These are phyloP conservation scores for Voacanga thouarsii DNA, from an alignment of 257 asterid genomes.

Conservation along the genomic window DNA sequence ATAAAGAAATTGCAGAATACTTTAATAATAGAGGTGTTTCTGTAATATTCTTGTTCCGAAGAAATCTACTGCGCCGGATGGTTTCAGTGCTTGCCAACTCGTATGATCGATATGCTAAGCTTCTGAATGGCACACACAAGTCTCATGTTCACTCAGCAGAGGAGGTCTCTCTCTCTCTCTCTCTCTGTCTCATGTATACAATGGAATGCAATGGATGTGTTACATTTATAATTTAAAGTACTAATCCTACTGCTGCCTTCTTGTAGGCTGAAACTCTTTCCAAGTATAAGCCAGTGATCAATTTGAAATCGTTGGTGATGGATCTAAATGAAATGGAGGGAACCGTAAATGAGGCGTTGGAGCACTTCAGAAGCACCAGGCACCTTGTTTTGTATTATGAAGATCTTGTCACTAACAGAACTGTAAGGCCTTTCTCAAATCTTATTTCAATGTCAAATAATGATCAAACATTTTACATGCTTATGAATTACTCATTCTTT, in stretches of 20 bases:
- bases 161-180: conserved; percentile 28
- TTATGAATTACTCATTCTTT: conserved; percentile 5
- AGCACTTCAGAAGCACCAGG: conserved; percentile 61
- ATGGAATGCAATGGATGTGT: background rate
- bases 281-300: conserved; percentile 65
- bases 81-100: conserved; percentile 43
- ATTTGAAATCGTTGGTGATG: conserved; percentile 44
- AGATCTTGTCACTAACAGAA: conserved; percentile 69
- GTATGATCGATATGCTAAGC: conserved; percentile 34
- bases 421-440: conserved; percentile 42
- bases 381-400: conserved; percentile 77
- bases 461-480: background rate
- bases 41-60: conserved; percentile 39
- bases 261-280: conserved; percentile 77
- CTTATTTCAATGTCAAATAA: background rate
- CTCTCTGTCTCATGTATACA: background rate
- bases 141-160: conserved; percentile 41
- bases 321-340: conserved; percentile 68
- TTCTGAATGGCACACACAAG: conserved; percentile 44
- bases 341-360: conserved; percentile 46
- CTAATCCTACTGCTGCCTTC: conserved; percentile 10
- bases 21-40: conserved; percentile 39
- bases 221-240: background rate
- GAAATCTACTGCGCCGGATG: conserved; percentile 38
- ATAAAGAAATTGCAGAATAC: conserved; percentile 35